Evolutionary conservation across 805 yeast species (phyloP).

Genomic region (Starmerella etchellsii): DNA sequence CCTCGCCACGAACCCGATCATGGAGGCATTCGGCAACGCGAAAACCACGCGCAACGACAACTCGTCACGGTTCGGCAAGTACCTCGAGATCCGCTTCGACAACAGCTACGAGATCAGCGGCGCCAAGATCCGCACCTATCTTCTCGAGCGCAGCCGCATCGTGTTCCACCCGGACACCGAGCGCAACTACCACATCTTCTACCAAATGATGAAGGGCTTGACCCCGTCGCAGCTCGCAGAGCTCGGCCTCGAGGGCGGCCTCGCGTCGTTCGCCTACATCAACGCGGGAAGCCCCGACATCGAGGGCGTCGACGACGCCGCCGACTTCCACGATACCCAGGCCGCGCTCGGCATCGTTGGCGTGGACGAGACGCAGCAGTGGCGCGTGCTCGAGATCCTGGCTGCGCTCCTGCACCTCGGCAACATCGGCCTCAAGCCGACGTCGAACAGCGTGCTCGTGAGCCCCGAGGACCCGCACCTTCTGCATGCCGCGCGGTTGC

Average conservation of each 20-base stretch:
- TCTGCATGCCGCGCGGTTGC: slow-evolving; percentile 66
- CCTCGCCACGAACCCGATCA: slow-evolving; percentile 89
- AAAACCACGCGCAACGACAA: slow-evolving; percentile 94
- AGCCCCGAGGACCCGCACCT: slow-evolving; percentile 79
- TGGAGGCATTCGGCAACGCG: slow-evolving; percentile 98
- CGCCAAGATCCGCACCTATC: slow-evolving; percentile 84
- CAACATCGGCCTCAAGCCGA: slow-evolving; percentile 73
- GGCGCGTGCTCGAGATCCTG: slow-evolving; percentile 58
- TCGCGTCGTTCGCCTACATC: slow-evolving; percentile 63
- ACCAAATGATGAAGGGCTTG: slow-evolving; percentile 71
- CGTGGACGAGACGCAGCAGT: slow-evolving; percentile 44
- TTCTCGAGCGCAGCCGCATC: slow-evolving; percentile 83
- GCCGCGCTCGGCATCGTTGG: slow-evolving; percentile 75
- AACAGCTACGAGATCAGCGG: slow-evolving; percentile 68
- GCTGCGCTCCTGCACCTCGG: slow-evolving; percentile 89
- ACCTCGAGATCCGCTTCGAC: slow-evolving; percentile 80
- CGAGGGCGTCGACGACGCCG: slow-evolving; percentile 66
- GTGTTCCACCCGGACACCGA: slow-evolving; percentile 87
- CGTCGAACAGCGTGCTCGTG: slow-evolving; percentile 70
- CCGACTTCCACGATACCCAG: slow-evolving; percentile 62
- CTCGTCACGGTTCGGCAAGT: slow-evolving; percentile 95
- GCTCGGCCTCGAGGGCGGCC: slow-evolving; percentile 43
- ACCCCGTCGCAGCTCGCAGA: slow-evolving; percentile 39
- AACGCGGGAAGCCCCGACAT: slow-evolving; percentile 67
- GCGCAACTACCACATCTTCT: slow-evolving; percentile 89